phyloP scores from a whole-genome alignment of 2,329 filamentous ascomycete genomes.

The Sclerotinia borealis region DNA sequence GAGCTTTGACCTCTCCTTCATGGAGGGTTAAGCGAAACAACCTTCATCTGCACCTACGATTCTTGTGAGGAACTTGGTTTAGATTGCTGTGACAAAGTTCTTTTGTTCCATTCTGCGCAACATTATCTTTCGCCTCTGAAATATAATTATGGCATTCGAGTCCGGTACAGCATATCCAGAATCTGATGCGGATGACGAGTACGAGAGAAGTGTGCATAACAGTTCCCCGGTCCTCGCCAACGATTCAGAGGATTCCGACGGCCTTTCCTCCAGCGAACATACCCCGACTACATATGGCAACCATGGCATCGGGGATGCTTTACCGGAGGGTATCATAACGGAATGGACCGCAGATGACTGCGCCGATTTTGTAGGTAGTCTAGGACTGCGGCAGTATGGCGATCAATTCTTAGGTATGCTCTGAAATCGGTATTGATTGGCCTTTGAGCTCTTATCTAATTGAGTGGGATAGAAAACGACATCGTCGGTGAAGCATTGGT shows the following conservation, averaged over 20 bases:
- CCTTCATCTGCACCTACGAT: constrained; percentile 13
- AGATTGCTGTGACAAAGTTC: constrained; percentile 9
- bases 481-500: constrained; percentile 89
- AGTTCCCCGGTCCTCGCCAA: constrained; percentile 59
- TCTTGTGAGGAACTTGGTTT: constrained; percentile 13
- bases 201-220: constrained; percentile 65
- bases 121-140: neutral
- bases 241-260: constrained; percentile 67
- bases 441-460: constrained; percentile 2
- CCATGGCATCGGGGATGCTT: constrained; percentile 55
- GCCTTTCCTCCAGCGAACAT: constrained; percentile 60
- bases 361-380: constrained; percentile 76
- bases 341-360: constrained; percentile 84
- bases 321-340: constrained; percentile 69
- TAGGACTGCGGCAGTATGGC: constrained; percentile 78
- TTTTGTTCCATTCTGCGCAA: constrained; percentile 7
- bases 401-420: constrained; percentile 73
- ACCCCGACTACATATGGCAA: constrained; percentile 75
- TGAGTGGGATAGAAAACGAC: constrained; percentile 67
- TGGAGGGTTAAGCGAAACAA: constrained; percentile 12
- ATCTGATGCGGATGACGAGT: constrained; percentile 78
- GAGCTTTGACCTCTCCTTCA: constrained; percentile 10
- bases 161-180: constrained; percentile 67
- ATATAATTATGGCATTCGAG: constrained; percentile 47
- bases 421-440: neutral